Base-by-base conservation (phyloP, 164 flowering plant genomes). In the Tetracentron sinense region DNA sequence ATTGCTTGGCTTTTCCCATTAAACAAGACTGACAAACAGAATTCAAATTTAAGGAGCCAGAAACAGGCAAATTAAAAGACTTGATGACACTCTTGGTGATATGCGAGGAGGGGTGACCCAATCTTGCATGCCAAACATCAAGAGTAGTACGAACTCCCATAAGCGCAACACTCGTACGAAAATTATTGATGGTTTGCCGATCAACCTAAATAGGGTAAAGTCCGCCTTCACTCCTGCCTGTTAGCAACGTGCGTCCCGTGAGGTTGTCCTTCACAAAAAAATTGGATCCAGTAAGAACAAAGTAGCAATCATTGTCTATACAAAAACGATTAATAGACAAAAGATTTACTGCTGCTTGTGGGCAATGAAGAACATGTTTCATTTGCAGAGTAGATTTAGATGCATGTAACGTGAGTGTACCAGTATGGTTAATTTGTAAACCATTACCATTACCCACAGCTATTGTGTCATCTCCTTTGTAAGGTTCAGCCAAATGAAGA, bases 391-490 rank as follows among this genome's bases (percentile, higher is more conserved):
- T 54, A 16, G 57, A 54, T 25, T 25, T 25, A 16, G 57, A 28
- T 25, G 17, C 30, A 25, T 26, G 33, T 54, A 54, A 54, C 2
- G 33, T 54, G 20, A 54, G 30, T 28, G 14, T 54, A 25, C 57
- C 30, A 27, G 30, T 54, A 26, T 54, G 57, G 33, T 25, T 25
- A 54, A 54, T 54, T 25, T 54, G 57, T 17, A 54, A 54, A 54
- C 57, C 57, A 54, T 54, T 54, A 54, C 57, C 57, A 54, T 54
- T 54, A 2, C 57, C 57, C 31, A 54, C 30, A 54, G n/a, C 57
- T 26, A 54, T 33, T 54, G 26, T 25, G 30, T 54, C 57, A 54
- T 25, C 57, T 16, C 57, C 57, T 25, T 26, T 54, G 30, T 54
- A 54, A 15, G 33, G 30, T 54, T 54, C 30, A 27, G 31, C 57